Evolutionary conservation across 2,329 filamentous ascomycete genomes (phyloP), one percentile per base, ranked within the genome.

Genomic region (Ambrosiella xylebori): DNA sequence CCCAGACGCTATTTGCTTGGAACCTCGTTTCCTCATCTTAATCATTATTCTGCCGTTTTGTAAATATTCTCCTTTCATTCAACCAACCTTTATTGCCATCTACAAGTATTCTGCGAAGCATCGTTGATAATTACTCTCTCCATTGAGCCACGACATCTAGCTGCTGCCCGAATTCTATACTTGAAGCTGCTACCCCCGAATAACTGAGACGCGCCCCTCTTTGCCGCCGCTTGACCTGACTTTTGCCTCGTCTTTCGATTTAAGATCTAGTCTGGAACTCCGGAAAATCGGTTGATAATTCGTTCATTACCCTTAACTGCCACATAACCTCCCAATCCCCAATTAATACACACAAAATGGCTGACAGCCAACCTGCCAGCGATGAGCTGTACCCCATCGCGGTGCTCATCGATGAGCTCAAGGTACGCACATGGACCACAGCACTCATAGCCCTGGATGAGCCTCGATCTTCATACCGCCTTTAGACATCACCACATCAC

Each of bases 321-420:
- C 15, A 37, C 36, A 53, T 45, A 53, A 37, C 19, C 12, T 47
- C 52, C 52, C 51, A 37, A 41, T 45, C 52, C 37, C 41, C 54
- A 41, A 37, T 35, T 12, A 56, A 44, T 41, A 45, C 50, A 19
- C 38, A 36, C 80, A 79, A 72, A 72, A 97, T 97, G 91, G 88
- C 81, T 74, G 81, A 96, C 76, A 85, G 85, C 74, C 80, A 84
- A 72, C 87, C 85, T 74, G 83, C 91, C 77, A 94, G 85, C 73
- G 93, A 98, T 76, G 94, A 97, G 84, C 89, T 98, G 68, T 98
- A 97, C 74, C 93, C 93, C 71, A 98, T 98, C 78, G 93, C 94
- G 69, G 93, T 98, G 65, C 84, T 98, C 74, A 98, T 98, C 74
- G 93, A 98, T 73, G 93, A 98, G 81, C 80, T 98, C 69, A 98